Evolutionary conservation across 345 rosid genomes (phyloP).

Genomic region (Excoecaria agallocha): DNA sequence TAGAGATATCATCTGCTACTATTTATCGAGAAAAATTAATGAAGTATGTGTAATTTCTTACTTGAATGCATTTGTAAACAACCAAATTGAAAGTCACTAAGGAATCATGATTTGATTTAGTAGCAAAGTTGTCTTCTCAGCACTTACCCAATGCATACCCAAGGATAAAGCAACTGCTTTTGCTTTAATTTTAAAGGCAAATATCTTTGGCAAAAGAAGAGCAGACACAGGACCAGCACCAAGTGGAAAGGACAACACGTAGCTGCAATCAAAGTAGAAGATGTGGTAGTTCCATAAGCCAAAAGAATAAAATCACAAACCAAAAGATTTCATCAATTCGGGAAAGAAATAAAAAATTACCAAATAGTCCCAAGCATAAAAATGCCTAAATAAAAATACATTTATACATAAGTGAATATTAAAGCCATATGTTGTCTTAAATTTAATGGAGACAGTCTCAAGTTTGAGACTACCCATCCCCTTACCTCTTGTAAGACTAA

Average conservation of each 20-base stretch:
- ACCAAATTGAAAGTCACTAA: too few relatives aligned
- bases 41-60: too few relatives aligned
- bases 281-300: slow-evolving; percentile 11
- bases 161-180: slow-evolving; percentile 92
- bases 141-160: slow-evolving; percentile 95
- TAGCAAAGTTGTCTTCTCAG: neutral
- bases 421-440: too few relatives aligned
- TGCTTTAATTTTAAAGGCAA: slow-evolving; percentile 92
- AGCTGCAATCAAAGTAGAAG: slow-evolving; percentile 44
- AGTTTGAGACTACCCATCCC: too few relatives aligned
- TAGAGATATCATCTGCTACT: too few relatives aligned
- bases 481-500: too few relatives aligned
- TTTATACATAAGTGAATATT: too few relatives aligned
- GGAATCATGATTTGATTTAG: too few relatives aligned
- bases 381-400: too few relatives aligned
- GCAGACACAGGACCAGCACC: slow-evolving; percentile 99
- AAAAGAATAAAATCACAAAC: neutral
- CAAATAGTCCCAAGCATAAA: slow-evolving; percentile 94
- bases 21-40: too few relatives aligned
- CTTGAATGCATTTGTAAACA: too few relatives aligned
- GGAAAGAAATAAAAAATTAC: slow-evolving; percentile 44
- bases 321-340: neutral
- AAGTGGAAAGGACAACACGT: slow-evolving; percentile 90
- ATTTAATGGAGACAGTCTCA: too few relatives aligned
- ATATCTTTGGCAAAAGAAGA: slow-evolving; percentile 93